Evolutionary conservation across 306 rosid genomes (phyloP).

Genomic region (Carpinus fangiana): DNA sequence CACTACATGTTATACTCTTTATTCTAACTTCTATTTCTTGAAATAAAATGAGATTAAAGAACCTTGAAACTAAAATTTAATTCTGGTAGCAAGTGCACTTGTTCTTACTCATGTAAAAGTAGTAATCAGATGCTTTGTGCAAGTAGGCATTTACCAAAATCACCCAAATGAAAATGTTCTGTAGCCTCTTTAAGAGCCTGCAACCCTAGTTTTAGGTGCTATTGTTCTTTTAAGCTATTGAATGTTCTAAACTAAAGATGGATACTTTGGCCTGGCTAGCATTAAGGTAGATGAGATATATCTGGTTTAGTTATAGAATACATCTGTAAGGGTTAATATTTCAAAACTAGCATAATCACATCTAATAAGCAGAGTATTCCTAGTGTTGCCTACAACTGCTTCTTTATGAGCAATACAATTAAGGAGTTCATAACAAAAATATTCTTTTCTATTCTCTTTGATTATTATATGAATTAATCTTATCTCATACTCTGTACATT

Average conservation of each 20-base stretch:
- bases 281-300: not conserved
- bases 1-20: not conserved
- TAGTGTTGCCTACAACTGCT: constrained; percentile 9
- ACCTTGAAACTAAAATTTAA: not conserved
- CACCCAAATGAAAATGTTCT: not conserved
- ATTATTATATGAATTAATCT: not conserved
- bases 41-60: not conserved
- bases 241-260: not conserved
- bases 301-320: not conserved
- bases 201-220: constrained; percentile 1
- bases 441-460: not conserved
- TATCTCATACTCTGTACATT: not conserved
- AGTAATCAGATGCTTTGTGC: not conserved
- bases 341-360: constrained; percentile 1
- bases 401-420: constrained; percentile 3
- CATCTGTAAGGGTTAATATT: not conserved
- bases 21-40: not conserved
- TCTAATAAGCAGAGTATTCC: constrained; percentile 7
- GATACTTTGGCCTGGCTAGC: constrained; percentile 5
- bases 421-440: not conserved
- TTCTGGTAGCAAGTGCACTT: not conserved
- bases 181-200: not conserved
- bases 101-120: not conserved
- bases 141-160: not conserved
- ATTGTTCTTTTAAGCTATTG: not conserved